These are phyloP conservation scores for Talaromyces amestolkiae DNA, from an alignment of 2,329 filamentous ascomycete species.

Conservation along the genomic window DNA sequence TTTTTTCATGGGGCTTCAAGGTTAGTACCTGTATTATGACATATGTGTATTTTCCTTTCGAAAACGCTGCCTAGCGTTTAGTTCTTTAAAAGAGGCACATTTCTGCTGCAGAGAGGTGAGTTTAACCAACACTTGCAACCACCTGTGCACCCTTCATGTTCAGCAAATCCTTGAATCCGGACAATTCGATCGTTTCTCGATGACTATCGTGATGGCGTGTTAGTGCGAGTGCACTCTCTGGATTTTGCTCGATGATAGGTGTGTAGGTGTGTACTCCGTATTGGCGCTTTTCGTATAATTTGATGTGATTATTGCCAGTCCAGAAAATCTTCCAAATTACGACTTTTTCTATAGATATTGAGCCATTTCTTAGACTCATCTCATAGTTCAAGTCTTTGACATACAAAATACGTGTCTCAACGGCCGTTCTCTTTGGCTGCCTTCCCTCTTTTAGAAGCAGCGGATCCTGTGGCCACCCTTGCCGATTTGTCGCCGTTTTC, in stretches of 20 bases:
- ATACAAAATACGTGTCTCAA: not conserved
- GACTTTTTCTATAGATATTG: not conserved
- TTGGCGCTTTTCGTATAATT: not conserved
- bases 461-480: not conserved
- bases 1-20: not conserved
- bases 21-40: not conserved
- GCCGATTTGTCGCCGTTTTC: no score
- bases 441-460: not conserved
- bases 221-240: not conserved
- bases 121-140: not conserved
- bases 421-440: not conserved
- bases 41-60: not conserved
- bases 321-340: slow-evolving; percentile 2
- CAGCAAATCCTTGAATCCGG: not conserved
- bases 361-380: not conserved
- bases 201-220: not conserved
- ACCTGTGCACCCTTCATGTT: not conserved
- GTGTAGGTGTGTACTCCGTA: not conserved
- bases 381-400: not conserved
- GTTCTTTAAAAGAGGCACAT: not conserved
- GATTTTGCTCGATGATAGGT: not conserved
- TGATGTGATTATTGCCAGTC: not conserved
- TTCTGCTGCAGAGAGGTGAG: not conserved
- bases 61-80: not conserved
- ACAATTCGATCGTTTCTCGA: not conserved